Evolutionary conservation across 2,329 filamentous ascomycete species (phyloP), one percentile per base, ranked within the genome.

Genomic region (Colletotrichum eleusines): DNA sequence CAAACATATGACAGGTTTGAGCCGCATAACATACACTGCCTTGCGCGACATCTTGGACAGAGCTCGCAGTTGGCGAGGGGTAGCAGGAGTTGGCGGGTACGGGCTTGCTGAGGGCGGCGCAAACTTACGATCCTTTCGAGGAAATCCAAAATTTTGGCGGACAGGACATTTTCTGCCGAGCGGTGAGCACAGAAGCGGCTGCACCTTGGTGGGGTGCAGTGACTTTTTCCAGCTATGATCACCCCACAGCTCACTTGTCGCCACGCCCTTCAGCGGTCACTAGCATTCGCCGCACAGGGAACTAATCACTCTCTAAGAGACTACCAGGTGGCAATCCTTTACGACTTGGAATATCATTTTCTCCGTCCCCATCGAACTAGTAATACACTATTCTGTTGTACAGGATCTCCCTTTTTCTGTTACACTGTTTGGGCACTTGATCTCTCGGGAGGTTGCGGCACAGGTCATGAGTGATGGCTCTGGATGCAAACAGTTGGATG

Each of bases 21-120:
- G 2, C 1, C 3, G 9, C 7, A 6, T 40, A 14, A 80, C 84
- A 75, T 81, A 86, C 82, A 87, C 82, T 77, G 84, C 83, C 79
- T 90, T 91, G 79, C 89, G 88, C 79, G 87, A 84, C 89, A 89
- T 89, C 62, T 78, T 85, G 76, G 72, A 69, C 70, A 74, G 61
- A 69, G 67, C 60, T 72, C 53, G 54, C 63, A 61, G 71, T 35
- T 48, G 50, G 31, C 54, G 55, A 23, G 59, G 35, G 35, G 31
- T 50, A 38, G 61, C 31, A 62, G 60, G 61, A 51, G 31, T 59
- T 63, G 66, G 51, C 60, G 48, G 63, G 26, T 46, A 59, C 50
- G 55, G 58, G 54, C 62, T 66, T 67, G 60, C 59, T 63, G 50
- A 63, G 33, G 44, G 63, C 50, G 57, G 50, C 59, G 48, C 48